Conservation (phyloP, 1,284 basidiomycete species). For the Rhodotorula mucilaginosa region DNA sequence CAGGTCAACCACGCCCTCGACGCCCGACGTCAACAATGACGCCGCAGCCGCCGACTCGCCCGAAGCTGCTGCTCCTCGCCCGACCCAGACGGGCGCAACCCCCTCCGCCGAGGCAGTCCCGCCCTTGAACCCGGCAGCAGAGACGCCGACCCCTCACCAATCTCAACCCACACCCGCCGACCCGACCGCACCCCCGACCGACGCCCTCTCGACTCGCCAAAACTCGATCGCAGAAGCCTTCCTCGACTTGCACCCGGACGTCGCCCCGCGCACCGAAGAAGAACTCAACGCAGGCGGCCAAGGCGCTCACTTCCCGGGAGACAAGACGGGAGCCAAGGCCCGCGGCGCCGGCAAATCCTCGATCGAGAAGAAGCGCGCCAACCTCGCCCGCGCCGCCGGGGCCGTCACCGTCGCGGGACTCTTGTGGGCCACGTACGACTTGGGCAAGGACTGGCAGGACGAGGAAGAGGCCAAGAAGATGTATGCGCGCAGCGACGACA, state of each 20-base stretch:
- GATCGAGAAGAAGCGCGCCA: slow-evolving; percentile 47
- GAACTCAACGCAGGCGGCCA: slow-evolving; percentile 2
- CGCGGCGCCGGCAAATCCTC: slow-evolving; percentile 47
- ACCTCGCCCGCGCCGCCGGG: slow-evolving; percentile 40
- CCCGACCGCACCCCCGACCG: slow-evolving; percentile 15
- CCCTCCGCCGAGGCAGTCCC: slow-evolving; percentile 10
- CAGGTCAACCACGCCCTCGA: slow-evolving; percentile 11
- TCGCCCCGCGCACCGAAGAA: slow-evolving; percentile 36
- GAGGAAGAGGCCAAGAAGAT: slow-evolving; percentile 44
- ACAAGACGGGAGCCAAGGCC: slow-evolving; percentile 46
- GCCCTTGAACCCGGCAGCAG: slow-evolving; percentile 6
- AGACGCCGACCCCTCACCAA: not conserved
- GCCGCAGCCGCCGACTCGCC: not conserved
- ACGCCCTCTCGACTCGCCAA: slow-evolving; percentile 21
- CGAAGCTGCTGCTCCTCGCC: slow-evolving; percentile 6
- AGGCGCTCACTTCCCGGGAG: slow-evolving; percentile 29
- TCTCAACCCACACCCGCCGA: not conserved
- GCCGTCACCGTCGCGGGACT: slow-evolving; percentile 39
- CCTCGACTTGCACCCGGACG: slow-evolving; percentile 43
- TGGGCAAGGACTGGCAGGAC: slow-evolving; percentile 48
- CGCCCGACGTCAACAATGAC: not conserved
- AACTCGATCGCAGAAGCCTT: slow-evolving; percentile 41
- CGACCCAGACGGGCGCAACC: slow-evolving; percentile 20
- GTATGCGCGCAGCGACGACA: slow-evolving; percentile 36
- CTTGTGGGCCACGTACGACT: slow-evolving; percentile 41